Evolutionary conservation across 73 alveolate genomes (phyloP).

Genomic region (Symbiodinium pilosum): DNA sequence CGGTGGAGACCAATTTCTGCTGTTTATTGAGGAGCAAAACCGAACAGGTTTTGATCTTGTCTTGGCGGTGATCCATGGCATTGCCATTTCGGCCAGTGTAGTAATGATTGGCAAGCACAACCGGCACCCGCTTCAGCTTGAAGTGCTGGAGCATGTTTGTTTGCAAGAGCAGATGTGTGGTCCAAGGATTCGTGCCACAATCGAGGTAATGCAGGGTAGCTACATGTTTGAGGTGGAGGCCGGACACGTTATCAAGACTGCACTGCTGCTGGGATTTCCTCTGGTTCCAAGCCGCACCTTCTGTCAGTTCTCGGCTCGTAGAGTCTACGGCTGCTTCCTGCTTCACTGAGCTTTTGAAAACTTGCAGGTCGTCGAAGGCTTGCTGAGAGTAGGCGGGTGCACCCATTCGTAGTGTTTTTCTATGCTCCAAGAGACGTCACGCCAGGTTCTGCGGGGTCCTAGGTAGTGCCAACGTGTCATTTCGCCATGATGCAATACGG

Average conservation of each 20-base stretch:
- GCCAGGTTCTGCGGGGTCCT: too few relatives aligned
- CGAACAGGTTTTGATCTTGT: neutral
- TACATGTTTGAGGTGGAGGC: constrained; percentile 92
- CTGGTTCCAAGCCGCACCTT: neutral
- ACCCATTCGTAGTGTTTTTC: too few relatives aligned
- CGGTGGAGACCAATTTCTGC: neutral
- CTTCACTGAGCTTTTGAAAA: too few relatives aligned
- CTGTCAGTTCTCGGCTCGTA: too few relatives aligned
- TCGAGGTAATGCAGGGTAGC: constrained; percentile 80
- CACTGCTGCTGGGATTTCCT: too few relatives aligned
- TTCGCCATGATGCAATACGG: too few relatives aligned
- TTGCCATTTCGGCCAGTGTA: neutral
- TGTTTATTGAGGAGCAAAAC: neutral
- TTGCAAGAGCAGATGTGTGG: neutral
- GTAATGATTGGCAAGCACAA: neutral
- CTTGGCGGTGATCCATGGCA: too few relatives aligned
- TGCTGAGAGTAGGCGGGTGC: constrained; percentile 69
- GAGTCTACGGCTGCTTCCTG: too few relatives aligned
- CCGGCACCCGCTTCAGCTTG: neutral
- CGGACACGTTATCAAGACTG: too few relatives aligned
- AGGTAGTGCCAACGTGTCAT: too few relatives aligned
- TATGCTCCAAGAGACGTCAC: too few relatives aligned
- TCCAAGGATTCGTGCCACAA: constrained; percentile 85
- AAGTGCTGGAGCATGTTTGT: neutral
- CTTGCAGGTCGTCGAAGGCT: constrained; percentile 71